Base-by-base conservation (phyloP, 1,284 basidiomycete species). In the Ceratobasidium sp. region DNA sequence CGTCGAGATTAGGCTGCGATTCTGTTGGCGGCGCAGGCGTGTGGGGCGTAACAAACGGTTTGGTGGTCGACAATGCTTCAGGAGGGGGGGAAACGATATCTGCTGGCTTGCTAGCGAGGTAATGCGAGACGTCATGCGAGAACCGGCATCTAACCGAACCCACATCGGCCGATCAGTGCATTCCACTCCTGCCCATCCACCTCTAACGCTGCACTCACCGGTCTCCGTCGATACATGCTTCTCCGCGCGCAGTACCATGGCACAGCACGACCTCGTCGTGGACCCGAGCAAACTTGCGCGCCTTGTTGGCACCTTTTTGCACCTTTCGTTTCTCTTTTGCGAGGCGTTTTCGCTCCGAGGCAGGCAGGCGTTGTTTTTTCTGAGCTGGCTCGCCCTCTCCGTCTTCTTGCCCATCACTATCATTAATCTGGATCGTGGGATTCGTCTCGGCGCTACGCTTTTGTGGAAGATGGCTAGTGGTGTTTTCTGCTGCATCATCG, bases 91-190 rank as follows among this genome's bases (percentile, higher is more conserved):
- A 87, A 59, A 84, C 86, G 27, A 97, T 85, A 80, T 98, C 96
- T 63, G 80, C 83, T 0, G 90, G 88, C 83, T 98, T 98, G 0
- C 86, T 86, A 19, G 85, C 85, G 43, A 98, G 88, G 82, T 98
- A 98, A 2, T 84, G 85, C 1, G 84, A 79, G 75, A 96, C 84
- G 78, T 95, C 91, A 81, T 98, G 97, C 2, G 88, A 90, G 80
- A 89, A 92, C 43, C 90, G 88, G 80, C 96, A 98, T 74, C 91
- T 93, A 76, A 7, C n/a, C n/a, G n/a, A n/a, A n/a, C n/a, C n/a
- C n/a, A n/a, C n/a, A 59, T 13, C 49, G 24, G 48, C 51, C 63
- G 24, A 43, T 41, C 1, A 74, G 56, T 34, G 49, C 62, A 48
- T 46, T 11, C 34, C 48, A 13, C 77, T 59, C 43, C 41, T 43